Evolutionary conservation across 768 basidiomycete genomes (phyloP).

Genomic region (Collybiopsis luxurians): DNA sequence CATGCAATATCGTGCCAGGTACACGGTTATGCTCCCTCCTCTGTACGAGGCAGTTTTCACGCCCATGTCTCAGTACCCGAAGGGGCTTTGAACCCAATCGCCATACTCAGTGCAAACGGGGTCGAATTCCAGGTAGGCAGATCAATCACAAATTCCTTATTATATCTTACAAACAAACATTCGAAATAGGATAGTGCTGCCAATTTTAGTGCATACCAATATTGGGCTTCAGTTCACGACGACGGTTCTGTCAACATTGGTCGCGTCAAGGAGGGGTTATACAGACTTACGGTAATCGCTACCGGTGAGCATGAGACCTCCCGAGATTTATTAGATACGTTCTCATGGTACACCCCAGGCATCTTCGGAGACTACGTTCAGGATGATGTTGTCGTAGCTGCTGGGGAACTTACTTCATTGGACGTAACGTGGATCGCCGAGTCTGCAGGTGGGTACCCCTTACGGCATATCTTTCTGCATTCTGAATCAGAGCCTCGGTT

Average conservation of each 20-base stretch:
- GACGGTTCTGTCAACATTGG: constrained; percentile 14
- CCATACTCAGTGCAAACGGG: constrained; percentile 21
- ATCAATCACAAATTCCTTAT: background rate
- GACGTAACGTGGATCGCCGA: constrained; percentile 18
- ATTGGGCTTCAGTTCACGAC: constrained; percentile 18
- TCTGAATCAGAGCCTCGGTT: background rate
- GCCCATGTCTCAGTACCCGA: constrained; percentile 14
- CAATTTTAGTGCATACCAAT: constrained; percentile 21
- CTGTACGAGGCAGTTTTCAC: constrained; percentile 17
- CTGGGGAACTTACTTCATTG: constrained; percentile 11
- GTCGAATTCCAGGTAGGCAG: constrained; percentile 12
- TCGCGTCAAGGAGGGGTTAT: constrained; percentile 23
- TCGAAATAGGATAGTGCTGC: constrained; percentile 18
- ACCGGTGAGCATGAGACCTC: constrained; percentile 6
- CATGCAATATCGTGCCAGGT: constrained; percentile 13
- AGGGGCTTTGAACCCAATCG: constrained; percentile 15
- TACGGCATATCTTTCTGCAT: too few species aligned
- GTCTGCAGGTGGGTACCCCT: constrained; percentile 17
- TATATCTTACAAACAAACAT: background rate
- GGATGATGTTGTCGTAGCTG: constrained; percentile 19
- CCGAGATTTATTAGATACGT: background rate
- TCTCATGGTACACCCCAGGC: constrained; percentile 6
- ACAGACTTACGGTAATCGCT: constrained; percentile 22
- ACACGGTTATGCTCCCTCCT: constrained; percentile 17
- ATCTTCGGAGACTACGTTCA: constrained; percentile 25